Evolutionary conservation across 2,329 filamentous ascomycete species (phyloP), one percentile per base, ranked within the genome.

Genomic region (Chaetomium sp.): DNA sequence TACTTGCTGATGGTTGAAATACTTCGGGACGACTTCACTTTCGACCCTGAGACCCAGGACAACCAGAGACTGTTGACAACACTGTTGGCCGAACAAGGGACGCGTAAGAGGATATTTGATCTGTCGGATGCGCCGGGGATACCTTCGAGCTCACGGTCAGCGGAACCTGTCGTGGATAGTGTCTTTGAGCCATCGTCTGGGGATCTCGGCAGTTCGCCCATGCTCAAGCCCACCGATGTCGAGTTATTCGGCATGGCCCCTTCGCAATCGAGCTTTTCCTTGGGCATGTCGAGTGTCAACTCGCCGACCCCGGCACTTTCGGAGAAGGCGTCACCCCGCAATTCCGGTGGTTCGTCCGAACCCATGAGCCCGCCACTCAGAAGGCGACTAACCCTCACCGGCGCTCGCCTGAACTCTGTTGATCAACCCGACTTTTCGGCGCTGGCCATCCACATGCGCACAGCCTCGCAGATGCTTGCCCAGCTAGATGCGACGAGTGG

Each of bases 1-100:
- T 94, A 91, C 70, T 71, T 94, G 49, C 77, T 94, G 34, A 91
- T 94, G 88, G 82, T 92, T 2, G 89, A 94, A 67, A 85, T 94
- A 27, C 72, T 94, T 48, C 77, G 86, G 32, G 88, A 92, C 61
- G 89, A 94, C 65, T 92, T 94, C 66, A 85, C 86, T 37, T 94
- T 94, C 64, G 85, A 92, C 63, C 87, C 88, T 0, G 82, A 87
- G 36, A 86, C 84, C 0, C 75, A 80, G 34, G 86, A 89, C 60
- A 94, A 94, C 63, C 79, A 87, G 65, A 77, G 81, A 52, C 72
- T 94, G 27, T 69, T 88, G 37, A 71, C 74, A 9, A 79, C 72
- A 6, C 69, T 88, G n/a, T 59, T 85, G 19, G 74, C 77, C 19
- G 82, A 83, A 54, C 79, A 79, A 63, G 79, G 77, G 32, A 75